These are phyloP conservation scores for Ceratocystiopsis brevicomis DNA, from an alignment of 2,329 filamentous ascomycete species.

Conservation along the genomic window DNA sequence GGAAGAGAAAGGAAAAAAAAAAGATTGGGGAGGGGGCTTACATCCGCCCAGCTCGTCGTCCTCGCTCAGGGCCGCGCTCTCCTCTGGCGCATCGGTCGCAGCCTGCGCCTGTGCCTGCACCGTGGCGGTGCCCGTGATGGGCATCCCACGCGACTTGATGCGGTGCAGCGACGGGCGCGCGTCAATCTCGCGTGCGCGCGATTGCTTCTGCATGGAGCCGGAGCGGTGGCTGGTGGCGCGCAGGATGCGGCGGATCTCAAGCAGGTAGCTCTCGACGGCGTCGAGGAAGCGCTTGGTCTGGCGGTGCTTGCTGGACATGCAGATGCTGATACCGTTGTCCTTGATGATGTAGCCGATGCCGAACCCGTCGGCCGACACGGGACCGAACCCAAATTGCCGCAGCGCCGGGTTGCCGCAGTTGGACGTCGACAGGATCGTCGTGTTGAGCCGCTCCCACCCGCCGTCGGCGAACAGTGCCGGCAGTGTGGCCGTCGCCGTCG, in stretches of 20 bases:
- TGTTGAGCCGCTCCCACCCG: conserved; percentile 92
- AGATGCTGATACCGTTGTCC: conserved; percentile 75
- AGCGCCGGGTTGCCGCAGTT: conserved; percentile 95
- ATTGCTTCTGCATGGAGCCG: conserved; percentile 21
- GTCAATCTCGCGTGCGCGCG: conserved; percentile 31
- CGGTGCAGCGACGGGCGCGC: conserved; percentile 22
- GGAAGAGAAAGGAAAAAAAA: background rate
- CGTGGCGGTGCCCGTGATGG: conserved; percentile 42
- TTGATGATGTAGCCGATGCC: conserved; percentile 99
- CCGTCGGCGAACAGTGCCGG: conserved; percentile 71
- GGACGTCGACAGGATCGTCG: conserved; percentile 85
- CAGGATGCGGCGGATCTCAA: conserved; percentile 75
- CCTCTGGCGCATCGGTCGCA: conserved; percentile 41
- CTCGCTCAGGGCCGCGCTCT: conserved; percentile 56
- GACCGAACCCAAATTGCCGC: conserved; percentile 90
- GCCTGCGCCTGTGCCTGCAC: conserved; percentile 22
- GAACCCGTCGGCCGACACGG: conserved; percentile 83
- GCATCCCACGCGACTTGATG: conserved; percentile 52
- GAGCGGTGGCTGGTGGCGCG: conserved; percentile 39
- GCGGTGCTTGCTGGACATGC: conserved; percentile 79
- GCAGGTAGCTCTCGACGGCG: conserved; percentile 71
- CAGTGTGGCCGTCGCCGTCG: conserved; percentile 23
- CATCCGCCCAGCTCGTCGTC: conserved; percentile 85
- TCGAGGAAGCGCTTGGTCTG: conserved; percentile 85
- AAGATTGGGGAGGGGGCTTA: conserved; percentile 47